phyloP scores from a whole-genome alignment of 1,139 yeast species.

The Suhomyces chickasaworum region DNA sequence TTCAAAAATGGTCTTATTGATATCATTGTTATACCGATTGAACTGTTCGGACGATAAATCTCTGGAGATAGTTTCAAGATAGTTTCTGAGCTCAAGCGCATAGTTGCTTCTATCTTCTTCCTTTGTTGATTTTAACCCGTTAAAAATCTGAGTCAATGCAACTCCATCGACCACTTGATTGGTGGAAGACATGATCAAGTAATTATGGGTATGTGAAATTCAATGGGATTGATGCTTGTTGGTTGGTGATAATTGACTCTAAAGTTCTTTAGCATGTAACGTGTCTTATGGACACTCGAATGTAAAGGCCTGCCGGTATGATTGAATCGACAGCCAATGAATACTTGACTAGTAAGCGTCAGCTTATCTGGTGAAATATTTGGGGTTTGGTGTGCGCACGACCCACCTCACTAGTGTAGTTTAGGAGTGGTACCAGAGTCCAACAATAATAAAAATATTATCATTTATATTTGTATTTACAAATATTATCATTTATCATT shows the following conservation, averaged over 20 bases:
- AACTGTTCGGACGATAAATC: constrained; percentile 79
- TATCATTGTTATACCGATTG: constrained; percentile 77
- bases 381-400: constrained; percentile 7
- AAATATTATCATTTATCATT: neutral
- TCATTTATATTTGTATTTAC: too few species aligned
- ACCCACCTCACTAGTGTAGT: too few species aligned
- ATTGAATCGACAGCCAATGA: neutral
- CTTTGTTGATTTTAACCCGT: constrained; percentile 51
- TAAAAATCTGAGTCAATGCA: constrained; percentile 55
- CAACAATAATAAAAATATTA: too few species aligned
- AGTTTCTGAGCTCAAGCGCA: constrained; percentile 67
- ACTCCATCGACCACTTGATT: constrained; percentile 50
- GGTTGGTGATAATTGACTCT: neutral
- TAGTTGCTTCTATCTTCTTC: constrained; percentile 57
- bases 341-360: neutral
- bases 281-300: constrained; percentile 2
- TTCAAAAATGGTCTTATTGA: constrained; percentile 86
- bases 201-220: neutral
- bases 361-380: constrained; percentile 8
- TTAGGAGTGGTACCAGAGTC: too few species aligned
- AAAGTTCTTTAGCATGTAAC: neutral
- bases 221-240: neutral
- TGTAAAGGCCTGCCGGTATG: neutral
- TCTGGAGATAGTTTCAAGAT: constrained; percentile 69
- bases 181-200: constrained; percentile 29